Percentiles rank a stretch among this genome's conserved stretches.
Conservation (phyloP, 176 grass and related monocot species). For the Eleusine indica region DNA sequence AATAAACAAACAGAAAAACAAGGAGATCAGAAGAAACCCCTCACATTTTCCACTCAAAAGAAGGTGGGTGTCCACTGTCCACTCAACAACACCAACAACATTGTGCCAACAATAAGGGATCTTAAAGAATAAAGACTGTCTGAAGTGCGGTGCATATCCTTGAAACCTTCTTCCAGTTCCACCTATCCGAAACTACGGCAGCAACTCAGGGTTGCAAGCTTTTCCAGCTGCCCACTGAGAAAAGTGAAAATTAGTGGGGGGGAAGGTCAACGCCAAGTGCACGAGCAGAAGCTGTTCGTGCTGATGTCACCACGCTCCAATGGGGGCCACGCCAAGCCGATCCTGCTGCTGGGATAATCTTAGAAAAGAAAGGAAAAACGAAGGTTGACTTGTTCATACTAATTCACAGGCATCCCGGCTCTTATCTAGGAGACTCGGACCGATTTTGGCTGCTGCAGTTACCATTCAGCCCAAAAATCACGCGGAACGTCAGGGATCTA, state of each 20-base stretch:
- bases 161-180: not conserved
- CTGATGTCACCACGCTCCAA: constrained; percentile 16
- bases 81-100: constrained; percentile 22
- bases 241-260: constrained; percentile 14
- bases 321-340: not conserved
- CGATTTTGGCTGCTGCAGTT: not conserved
- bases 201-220: not conserved
- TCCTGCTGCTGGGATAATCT: too few species aligned
- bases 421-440: not conserved
- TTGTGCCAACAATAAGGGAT: not conserved
- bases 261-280: constrained; percentile 28
- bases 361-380: not conserved
- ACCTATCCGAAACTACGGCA: constrained; percentile 16
- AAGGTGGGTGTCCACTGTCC: constrained; percentile 46
- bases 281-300: constrained; percentile 3
- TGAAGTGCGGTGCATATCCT: constrained; percentile 33
- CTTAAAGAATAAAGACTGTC: not conserved
- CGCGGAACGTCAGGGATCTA: constrained; percentile 13
- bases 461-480: not conserved
- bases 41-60: not conserved
- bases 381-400: not conserved
- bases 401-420: not conserved
- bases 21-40: not conserved
- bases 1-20: not conserved
- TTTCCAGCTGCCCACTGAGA: constrained; percentile 23